phyloP scores from a whole-genome alignment of 2,329 filamentous ascomycete species.

The Sclerotinia minor region DNA sequence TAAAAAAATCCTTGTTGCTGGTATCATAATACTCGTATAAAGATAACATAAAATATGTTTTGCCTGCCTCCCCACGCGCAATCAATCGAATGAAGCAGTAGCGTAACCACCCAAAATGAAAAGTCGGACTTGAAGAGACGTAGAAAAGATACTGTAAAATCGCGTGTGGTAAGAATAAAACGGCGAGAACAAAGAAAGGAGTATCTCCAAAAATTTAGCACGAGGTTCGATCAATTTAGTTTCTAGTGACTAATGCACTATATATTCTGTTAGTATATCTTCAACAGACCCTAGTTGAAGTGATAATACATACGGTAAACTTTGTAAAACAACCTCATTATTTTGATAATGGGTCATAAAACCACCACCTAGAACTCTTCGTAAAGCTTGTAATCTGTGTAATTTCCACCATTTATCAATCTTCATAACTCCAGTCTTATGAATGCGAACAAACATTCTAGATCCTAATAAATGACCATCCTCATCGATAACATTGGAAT shows the following conservation, averaged over 20 bases:
- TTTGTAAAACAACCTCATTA: slow-evolving; percentile 61
- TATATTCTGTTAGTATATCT: neutral
- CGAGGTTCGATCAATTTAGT: neutral
- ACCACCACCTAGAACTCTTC: slow-evolving; percentile 60
- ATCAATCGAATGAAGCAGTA: neutral
- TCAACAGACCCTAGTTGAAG: neutral
- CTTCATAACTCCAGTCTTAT: slow-evolving; percentile 58
- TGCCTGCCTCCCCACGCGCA: neutral
- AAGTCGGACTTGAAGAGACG: neutral
- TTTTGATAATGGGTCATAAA: slow-evolving; percentile 63
- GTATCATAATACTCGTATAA: neutral
- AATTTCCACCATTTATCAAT: slow-evolving; percentile 77
- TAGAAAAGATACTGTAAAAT: neutral
- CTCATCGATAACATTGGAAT: slow-evolving; percentile 63
- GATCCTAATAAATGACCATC: slow-evolving; percentile 61
- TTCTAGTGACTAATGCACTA: slow-evolving; percentile 5
- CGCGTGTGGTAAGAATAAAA: neutral
- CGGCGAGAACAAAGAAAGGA: neutral
- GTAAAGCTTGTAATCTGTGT: slow-evolving; percentile 60
- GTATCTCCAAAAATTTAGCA: neutral
- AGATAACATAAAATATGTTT: neutral
- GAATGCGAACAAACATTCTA: slow-evolving; percentile 60
- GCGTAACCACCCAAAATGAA: neutral
- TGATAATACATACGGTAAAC: slow-evolving; percentile 48
- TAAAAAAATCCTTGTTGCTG: neutral